These are phyloP conservation scores for Plasmodium chabaudi DNA, from an alignment of 169 alveolate genomes.

Conservation along the genomic window DNA sequence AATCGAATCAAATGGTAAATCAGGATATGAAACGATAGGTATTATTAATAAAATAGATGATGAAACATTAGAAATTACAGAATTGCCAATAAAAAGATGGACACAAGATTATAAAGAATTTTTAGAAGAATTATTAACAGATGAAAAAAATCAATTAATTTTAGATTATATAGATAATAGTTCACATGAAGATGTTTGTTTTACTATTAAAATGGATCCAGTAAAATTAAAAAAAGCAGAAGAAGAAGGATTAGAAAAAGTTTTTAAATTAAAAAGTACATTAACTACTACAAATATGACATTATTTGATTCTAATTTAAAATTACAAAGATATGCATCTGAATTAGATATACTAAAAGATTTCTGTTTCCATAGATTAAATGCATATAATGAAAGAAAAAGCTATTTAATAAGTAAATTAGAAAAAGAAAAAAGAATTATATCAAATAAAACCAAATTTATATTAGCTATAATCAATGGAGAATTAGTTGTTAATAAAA, in stretches of 20 bases:
- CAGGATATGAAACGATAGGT: constrained; percentile 89
- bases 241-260: constrained; percentile 93
- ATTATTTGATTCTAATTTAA: constrained; percentile 93
- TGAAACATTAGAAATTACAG: constrained; percentile 93
- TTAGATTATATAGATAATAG: constrained; percentile 89
- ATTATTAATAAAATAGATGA: constrained; percentile 81
- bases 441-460: constrained; percentile 92
- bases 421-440: constrained; percentile 86
- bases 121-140: constrained; percentile 87
- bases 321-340: constrained; percentile 91
- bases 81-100: constrained; percentile 98
- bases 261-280: constrained; percentile 92
- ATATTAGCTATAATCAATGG: constrained; percentile 91
- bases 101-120: constrained; percentile 96
- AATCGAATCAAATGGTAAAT: constrained; percentile 89
- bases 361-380: constrained; percentile 93
- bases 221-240: constrained; percentile 78
- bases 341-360: constrained; percentile 94
- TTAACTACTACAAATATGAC: constrained; percentile 94
- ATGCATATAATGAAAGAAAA: constrained; percentile 92
- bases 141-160: constrained; percentile 78
- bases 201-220: constrained; percentile 89
- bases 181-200: constrained; percentile 90
- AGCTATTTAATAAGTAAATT: constrained; percentile 88
- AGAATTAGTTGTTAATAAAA: constrained; percentile 89